A percentile compares a stretch with the other conserved stretches of the same genome.
phyloP scores from a whole-genome alignment of 805 yeast genomes.

The Cyberlindnera mrakii region DNA sequence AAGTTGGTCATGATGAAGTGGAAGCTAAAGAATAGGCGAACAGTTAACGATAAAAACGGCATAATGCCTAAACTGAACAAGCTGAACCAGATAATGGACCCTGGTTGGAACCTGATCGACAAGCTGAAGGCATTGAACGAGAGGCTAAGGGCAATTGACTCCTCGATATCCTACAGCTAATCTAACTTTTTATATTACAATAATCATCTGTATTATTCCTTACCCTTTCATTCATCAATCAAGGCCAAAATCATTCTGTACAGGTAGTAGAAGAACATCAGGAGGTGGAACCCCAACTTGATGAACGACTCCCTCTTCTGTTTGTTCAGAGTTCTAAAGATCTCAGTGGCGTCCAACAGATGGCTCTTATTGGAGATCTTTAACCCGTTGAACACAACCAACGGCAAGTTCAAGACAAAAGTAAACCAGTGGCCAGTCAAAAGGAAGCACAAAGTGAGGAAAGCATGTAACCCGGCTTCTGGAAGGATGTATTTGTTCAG shows the following conservation, averaged over 20 bases:
- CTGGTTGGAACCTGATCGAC: constrained; percentile 18
- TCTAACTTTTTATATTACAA: neutral
- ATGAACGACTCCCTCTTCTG: constrained; percentile 90
- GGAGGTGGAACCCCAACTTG: constrained; percentile 84
- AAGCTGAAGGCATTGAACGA: constrained; percentile 10
- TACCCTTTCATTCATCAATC: constrained; percentile 36
- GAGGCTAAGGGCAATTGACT: constrained; percentile 3
- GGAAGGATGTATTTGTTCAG: constrained; percentile 86
- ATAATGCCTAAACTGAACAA: constrained; percentile 19
- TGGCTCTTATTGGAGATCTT: constrained; percentile 77
- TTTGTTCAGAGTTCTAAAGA: constrained; percentile 86
- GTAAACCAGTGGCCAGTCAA: constrained; percentile 91
- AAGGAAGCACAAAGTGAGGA: constrained; percentile 63
- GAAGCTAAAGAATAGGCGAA: constrained; percentile 8
- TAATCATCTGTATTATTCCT: neutral
- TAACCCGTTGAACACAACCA: constrained; percentile 77
- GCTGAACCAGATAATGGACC: constrained; percentile 25
- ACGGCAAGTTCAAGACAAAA: constrained; percentile 75
- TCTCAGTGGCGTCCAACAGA: constrained; percentile 93
- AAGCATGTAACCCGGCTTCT: constrained; percentile 79
- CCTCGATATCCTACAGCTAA: neutral
- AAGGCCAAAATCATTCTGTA: constrained; percentile 94
- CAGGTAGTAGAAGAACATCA: constrained; percentile 91
- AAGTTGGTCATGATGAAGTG: constrained; percentile 14
- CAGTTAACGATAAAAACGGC: no score